Evolutionary conservation across 208 protist species (phyloP).

Genomic region (Crithidia bombi): DNA sequence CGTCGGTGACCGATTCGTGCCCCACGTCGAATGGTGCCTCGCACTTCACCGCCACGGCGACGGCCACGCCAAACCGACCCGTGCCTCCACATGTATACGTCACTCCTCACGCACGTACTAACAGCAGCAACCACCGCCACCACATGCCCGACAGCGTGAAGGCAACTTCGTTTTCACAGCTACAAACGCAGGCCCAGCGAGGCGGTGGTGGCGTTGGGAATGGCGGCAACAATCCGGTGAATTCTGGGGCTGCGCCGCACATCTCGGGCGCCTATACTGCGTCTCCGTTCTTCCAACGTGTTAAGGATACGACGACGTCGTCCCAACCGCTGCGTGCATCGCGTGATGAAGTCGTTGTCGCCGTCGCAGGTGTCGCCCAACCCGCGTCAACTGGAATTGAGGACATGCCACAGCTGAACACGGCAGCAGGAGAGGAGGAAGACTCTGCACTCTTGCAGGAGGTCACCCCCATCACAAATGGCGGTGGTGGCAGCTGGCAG

Average conservation of each 20-base stretch:
- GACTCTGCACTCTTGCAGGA: constrained; percentile 22
- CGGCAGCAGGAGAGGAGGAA: not conserved
- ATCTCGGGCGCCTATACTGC: constrained; percentile 2
- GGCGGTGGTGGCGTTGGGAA: not conserved
- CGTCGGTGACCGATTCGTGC: not conserved
- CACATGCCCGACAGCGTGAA: not conserved
- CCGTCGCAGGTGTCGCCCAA: not conserved
- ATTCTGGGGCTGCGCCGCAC: constrained; percentile 3
- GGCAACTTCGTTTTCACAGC: constrained; percentile 10
- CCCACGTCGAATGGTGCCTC: too few relatives aligned
- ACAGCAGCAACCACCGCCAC: not conserved
- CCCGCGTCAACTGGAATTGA: not conserved
- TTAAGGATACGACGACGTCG: not conserved
- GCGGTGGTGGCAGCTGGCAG: constrained; percentile 13
- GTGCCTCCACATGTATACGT: not conserved
- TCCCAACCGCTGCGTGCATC: not conserved
- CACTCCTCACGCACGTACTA: not conserved
- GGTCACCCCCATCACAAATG: constrained; percentile 23
- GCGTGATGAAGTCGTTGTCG: not conserved
- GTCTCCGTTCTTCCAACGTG: constrained; percentile 33
- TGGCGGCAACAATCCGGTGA: constrained; percentile 3
- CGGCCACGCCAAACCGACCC: constrained; percentile 1
- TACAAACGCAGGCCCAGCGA: constrained; percentile 4
- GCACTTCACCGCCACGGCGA: constrained; percentile 4
- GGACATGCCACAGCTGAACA: not conserved